Conservation (phyloP, 371 early-diverging fungal species). For the Nematocida sp. region DNA sequence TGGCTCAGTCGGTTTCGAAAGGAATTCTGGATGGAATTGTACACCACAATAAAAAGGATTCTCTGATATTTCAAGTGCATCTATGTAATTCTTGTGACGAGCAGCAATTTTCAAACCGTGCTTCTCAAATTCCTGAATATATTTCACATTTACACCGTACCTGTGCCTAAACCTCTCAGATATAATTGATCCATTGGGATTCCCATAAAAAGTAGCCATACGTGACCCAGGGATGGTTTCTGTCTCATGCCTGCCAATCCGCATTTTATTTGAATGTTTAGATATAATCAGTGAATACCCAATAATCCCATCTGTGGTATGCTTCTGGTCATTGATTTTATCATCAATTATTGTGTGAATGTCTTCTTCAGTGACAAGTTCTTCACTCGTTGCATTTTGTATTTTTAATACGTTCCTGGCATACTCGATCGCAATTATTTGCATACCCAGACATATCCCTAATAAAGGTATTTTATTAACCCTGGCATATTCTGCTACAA, state of each 20-base stretch:
- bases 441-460: conserved; percentile 97
- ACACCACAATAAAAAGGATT: conserved; percentile 92
- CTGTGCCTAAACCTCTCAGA: conserved; percentile 93
- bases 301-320: conserved; percentile 72
- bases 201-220: conserved; percentile 73
- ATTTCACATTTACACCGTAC: conserved; percentile 90
- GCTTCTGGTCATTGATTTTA: conserved; percentile 15
- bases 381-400: conserved; percentile 68
- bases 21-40: conserved; percentile 98
- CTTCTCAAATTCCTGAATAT: conserved; percentile 75
- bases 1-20: conserved; percentile 84
- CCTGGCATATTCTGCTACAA: conserved; percentile 92
- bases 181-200: conserved; percentile 52
- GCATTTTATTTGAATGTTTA: conserved; percentile 95
- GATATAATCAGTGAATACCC: conserved; percentile 78
- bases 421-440: conserved; percentile 93
- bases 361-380: conserved; percentile 59
- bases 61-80: conserved; percentile 79
- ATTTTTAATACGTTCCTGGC: conserved; percentile 87
- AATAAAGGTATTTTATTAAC: conserved; percentile 92
- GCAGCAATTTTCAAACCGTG: conserved; percentile 84
- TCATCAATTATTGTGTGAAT: conserved; percentile 40
- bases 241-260: conserved; percentile 83
- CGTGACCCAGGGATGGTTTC: conserved; percentile 73
- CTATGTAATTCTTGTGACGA: conserved; percentile 87